Percentiles rank a stretch among this genome's conserved stretches.
Conservation (phyloP, 139 green algal species). For the Zygnema cylindricum region DNA sequence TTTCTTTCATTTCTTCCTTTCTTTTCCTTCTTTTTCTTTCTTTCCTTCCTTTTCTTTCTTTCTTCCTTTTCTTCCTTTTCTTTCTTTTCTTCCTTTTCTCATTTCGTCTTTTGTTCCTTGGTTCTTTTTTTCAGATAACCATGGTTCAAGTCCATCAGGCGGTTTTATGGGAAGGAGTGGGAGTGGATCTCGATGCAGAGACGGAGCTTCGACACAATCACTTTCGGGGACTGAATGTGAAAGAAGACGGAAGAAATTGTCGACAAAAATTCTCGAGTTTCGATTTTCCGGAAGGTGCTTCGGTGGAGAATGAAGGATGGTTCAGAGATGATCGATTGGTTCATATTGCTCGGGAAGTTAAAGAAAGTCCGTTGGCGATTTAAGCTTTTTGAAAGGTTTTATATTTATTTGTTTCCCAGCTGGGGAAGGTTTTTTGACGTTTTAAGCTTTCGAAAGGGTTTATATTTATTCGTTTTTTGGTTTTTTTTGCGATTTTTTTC, state of each 20-base stretch:
- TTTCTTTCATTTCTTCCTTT: no score
- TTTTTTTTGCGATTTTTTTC: neutral
- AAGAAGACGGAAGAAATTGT: neutral
- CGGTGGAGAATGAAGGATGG: neutral
- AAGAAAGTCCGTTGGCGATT: neutral
- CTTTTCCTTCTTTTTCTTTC: no score
- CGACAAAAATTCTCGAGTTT: neutral
- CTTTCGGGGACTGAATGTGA: neutral
- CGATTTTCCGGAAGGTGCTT: neutral
- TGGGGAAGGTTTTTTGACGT: neutral
- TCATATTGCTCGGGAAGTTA: neutral
- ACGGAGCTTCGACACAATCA: conserved; percentile 18
- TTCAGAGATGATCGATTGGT: neutral
- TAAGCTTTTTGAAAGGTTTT: neutral
- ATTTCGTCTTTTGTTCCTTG: no score
- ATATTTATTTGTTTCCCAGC: neutral
- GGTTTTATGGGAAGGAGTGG: neutral
- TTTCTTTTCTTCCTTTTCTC: no score
- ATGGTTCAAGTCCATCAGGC: neutral
- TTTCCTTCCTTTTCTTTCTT: no score
- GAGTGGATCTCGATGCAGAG: neutral
- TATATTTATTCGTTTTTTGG: neutral
- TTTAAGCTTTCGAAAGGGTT: neutral
- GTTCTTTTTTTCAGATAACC: neutral
- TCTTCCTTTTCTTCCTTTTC: no score